Base-by-base conservation (phyloP, 257 asterid species). In the Lavandula angustifolia region DNA sequence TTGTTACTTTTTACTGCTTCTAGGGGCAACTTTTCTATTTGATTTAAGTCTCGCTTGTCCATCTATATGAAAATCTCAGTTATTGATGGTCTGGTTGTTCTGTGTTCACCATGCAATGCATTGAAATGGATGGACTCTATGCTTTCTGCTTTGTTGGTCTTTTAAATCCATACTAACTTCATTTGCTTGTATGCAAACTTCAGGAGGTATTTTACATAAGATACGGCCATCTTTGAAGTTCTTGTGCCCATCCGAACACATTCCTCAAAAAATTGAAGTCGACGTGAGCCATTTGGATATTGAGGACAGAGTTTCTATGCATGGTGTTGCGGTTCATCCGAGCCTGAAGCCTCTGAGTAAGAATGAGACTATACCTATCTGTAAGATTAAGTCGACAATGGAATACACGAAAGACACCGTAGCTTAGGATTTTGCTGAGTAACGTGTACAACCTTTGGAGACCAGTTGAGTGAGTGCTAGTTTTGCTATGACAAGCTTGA, bases 311-410 rank as follows among this genome's bases (percentile, higher is more conserved):
- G 71, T 89, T 44, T 77, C 78, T 35, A 75, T 87, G 71, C 75
- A 76, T 5, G 95, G 87, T 13, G 74, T 89, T 2, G 61, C n/a
- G 18, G 80, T 87, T 73, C 87, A 92, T 75, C 94, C 95, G 1
- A 63, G 86, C 73, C 48, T 90, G 94, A 87, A 87, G 85, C 97
- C 87, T 74, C 83, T 92, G 32, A 85, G 90, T 53, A 92, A 89
- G 76, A 76, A 89, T 18, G 91, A 81, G 60, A 69, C 66, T 0
- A 73, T 82, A 79, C 99, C 99, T 35, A 79, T 87, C n/a, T 92
- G 99, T 70, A 89, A 85, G 88, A 78, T 92, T 60, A 79, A 68
- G 84, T 74, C 95, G 0, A 73, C 87, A 41, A 13, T 62, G 54
- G 79, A 80, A 59, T 13, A 34, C 51, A 6, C 37, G 6, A 68